Percentiles rank a stretch among this genome's conserved stretches.
phyloP scores from a whole-genome alignment of 257 asterid genomes.

The Petunia axillaris region DNA sequence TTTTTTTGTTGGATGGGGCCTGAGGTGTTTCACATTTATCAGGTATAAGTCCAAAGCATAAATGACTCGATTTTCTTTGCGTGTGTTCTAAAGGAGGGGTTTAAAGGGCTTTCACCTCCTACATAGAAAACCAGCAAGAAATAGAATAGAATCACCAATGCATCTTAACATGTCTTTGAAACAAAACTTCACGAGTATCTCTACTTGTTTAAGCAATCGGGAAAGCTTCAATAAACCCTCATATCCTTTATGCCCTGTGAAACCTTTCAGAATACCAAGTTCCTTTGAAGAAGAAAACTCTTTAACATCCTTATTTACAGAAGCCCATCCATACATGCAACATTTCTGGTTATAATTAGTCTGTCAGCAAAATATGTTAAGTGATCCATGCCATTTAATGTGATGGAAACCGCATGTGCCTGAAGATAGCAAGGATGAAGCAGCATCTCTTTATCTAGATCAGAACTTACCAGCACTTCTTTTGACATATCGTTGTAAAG shows the following conservation, averaged over 20 bases:
- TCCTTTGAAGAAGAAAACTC: constrained; percentile 5
- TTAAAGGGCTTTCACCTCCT: constrained; percentile 23
- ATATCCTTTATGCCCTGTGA: constrained; percentile 7
- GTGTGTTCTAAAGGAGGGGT: background rate
- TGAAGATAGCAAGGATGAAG: constrained; percentile 19
- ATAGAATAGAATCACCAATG: background rate
- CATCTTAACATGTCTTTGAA: no score
- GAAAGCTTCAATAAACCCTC: constrained; percentile 16
- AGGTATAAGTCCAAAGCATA: background rate
- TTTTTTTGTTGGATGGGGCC: background rate
- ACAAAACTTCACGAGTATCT: background rate
- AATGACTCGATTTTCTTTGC: background rate
- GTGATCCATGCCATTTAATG: background rate
- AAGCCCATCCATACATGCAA: background rate
- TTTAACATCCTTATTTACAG: background rate
- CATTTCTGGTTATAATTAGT: constrained; percentile 19
- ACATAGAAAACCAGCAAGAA: constrained; percentile 7
- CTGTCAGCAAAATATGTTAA: background rate
- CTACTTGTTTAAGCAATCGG: constrained; percentile 11
- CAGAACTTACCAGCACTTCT: constrained; percentile 63
- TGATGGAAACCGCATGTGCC: background rate
- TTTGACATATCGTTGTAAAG: constrained; percentile 61
- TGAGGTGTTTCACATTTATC: background rate
- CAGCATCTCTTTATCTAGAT: constrained; percentile 2
- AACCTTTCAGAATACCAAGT: background rate